These are phyloP conservation scores for Malus sieversii DNA, from an alignment of 306 rosid genomes.

Conservation along the genomic window DNA sequence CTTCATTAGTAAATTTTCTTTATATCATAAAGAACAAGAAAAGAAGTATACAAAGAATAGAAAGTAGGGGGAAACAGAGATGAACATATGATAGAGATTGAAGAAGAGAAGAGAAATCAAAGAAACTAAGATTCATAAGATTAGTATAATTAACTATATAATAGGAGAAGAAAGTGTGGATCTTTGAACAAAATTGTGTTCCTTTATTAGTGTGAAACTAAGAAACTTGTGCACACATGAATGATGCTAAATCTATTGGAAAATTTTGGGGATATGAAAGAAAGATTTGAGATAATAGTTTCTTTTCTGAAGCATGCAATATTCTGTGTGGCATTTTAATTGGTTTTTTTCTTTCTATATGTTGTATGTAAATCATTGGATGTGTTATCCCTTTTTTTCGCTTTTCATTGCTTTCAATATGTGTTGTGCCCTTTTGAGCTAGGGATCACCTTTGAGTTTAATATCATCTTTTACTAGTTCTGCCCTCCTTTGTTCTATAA, in stretches of 20 bases:
- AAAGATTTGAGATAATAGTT: no score
- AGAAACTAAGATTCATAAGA: background rate
- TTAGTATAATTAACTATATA: background rate
- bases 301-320: background rate
- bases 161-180: background rate
- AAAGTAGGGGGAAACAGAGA: background rate
- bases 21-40: background rate
- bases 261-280: no score
- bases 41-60: background rate
- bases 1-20: background rate
- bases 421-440: background rate
- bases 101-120: background rate
- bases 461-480: background rate
- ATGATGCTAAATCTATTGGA: no score
- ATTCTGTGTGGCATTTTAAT: background rate
- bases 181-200: background rate
- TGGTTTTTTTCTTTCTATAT: background rate
- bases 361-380: background rate
- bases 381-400: background rate
- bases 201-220: no score
- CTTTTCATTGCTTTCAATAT: background rate
- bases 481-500: background rate
- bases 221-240: background rate
- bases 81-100: background rate
- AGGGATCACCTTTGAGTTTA: background rate